phyloP scores from a whole-genome alignment of 352 stramenopile species.

The Plasmopara halstedii region DNA sequence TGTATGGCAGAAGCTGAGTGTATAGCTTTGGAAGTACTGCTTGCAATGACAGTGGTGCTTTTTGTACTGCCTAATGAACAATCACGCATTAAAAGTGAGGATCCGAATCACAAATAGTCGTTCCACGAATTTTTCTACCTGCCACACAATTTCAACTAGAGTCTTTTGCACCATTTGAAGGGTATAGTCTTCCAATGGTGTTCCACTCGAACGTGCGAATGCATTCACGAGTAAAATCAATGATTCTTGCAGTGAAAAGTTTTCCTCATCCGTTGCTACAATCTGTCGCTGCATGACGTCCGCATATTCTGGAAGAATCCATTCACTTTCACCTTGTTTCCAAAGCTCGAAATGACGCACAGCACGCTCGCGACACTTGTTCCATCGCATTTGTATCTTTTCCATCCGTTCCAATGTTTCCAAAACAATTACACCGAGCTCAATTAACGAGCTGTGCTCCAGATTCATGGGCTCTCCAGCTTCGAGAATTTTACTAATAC shows the following conservation, averaged over 20 bases:
- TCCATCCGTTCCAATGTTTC: constrained; percentile 76
- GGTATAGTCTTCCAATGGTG: constrained; percentile 53
- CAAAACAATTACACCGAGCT: constrained; percentile 65
- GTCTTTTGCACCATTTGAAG: constrained; percentile 56
- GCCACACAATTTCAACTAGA: constrained; percentile 33
- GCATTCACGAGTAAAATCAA: constrained; percentile 55
- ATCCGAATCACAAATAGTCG: neutral
- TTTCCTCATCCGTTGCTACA: constrained; percentile 17
- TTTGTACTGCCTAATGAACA: constrained; percentile 17
- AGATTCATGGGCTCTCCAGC: constrained; percentile 45
- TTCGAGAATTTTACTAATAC: constrained; percentile 61
- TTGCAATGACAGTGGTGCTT: constrained; percentile 15
- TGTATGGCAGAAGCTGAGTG: constrained; percentile 21
- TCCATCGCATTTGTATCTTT: constrained; percentile 32
- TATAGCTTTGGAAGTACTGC: constrained; percentile 28
- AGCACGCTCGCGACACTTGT: constrained; percentile 40
- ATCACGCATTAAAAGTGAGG: constrained; percentile 2
- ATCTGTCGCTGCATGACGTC: constrained; percentile 53
- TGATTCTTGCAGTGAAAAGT: constrained; percentile 32
- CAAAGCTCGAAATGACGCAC: constrained; percentile 43
- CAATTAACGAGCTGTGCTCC: constrained; percentile 51
- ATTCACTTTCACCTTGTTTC: constrained; percentile 41
- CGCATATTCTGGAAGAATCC: constrained; percentile 63
- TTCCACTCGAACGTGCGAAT: constrained; percentile 45
- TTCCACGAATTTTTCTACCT: constrained; percentile 25